Conservation (phyloP, 2,329 filamentous ascomycete genomes). For the Colletotrichum siamense region DNA sequence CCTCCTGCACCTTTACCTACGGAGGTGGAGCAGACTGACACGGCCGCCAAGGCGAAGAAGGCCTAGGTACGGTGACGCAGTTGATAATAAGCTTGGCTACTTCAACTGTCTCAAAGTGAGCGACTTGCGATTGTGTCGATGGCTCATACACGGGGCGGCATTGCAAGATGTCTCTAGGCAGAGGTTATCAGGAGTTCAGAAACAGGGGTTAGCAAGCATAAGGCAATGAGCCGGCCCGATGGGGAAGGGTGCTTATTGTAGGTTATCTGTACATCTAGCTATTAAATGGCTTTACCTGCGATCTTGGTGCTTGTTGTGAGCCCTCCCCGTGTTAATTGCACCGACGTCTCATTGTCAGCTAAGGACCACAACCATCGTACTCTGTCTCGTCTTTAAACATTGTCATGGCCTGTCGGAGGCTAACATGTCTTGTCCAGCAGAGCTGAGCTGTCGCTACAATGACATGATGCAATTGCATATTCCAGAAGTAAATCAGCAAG, state of each 20-base stretch:
- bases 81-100: background rate
- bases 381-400: background rate
- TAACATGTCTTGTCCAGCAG: background rate
- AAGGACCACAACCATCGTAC: background rate
- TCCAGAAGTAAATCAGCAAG: background rate
- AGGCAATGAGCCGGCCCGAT: background rate
- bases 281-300: constrained; percentile 10
- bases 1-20: constrained; percentile 6
- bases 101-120: background rate
- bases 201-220: background rate
- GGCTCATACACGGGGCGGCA: background rate
- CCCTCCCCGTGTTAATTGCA: background rate
- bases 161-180: background rate
- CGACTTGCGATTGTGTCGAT: background rate
- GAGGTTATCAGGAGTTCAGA: background rate
- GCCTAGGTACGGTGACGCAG: background rate
- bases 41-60: constrained; percentile 6
- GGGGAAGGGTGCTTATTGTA: constrained; percentile 3
- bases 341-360: background rate
- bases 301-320: background rate
- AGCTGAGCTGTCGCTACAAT: background rate
- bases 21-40: constrained; percentile 14
- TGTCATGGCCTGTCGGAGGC: background rate
- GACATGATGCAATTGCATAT: background rate
- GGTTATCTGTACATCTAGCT: constrained; percentile 21